A percentile compares a stretch with the other conserved stretches of the same genome.
Conservation (phyloP, 108 stramenopile genomes). For the Discostella stelligeroides region DNA sequence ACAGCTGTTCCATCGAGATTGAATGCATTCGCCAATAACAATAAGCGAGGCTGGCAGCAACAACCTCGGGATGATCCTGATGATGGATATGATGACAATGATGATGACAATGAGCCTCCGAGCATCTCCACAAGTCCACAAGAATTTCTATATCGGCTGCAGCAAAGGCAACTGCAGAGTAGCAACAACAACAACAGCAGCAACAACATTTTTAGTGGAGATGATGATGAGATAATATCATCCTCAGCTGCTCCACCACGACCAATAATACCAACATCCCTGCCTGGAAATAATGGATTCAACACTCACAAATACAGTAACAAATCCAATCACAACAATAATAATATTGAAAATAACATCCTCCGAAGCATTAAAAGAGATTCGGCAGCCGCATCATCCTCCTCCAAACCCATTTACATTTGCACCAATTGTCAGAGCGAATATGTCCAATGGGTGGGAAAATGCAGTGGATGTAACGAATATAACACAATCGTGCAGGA, state of each 20-base stretch:
- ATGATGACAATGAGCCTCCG: slow-evolving; percentile 61
- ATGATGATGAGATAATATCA: no score
- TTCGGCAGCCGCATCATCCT: no score
- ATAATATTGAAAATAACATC: no score
- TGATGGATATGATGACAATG: slow-evolving; percentile 67
- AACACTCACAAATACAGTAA: no score
- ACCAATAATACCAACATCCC: no score
- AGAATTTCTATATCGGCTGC: slow-evolving; percentile 23
- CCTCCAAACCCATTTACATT: slow-evolving; percentile 35
- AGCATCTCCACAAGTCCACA: slow-evolving; percentile 53
- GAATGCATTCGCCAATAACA: not conserved
- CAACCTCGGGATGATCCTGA: slow-evolving; percentile 49
- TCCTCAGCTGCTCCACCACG: no score
- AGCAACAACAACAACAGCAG: not conserved
- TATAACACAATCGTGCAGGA: slow-evolving; percentile 93
- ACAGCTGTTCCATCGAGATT: not conserved
- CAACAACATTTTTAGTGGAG: no score
- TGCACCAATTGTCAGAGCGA: slow-evolving; percentile 89
- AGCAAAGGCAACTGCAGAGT: slow-evolving; percentile 4
- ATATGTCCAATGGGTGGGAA: slow-evolving; percentile 91
- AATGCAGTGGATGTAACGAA: slow-evolving; percentile 87
- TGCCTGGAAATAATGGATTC: no score
- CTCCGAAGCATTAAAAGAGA: no score
- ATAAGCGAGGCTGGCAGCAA: slow-evolving; percentile 1
- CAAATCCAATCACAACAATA: no score